A percentile compares a stretch with the other conserved stretches of the same genome.
phyloP scores from a whole-genome alignment of 768 basidiomycete genomes.

The Boletus huronensis region DNA sequence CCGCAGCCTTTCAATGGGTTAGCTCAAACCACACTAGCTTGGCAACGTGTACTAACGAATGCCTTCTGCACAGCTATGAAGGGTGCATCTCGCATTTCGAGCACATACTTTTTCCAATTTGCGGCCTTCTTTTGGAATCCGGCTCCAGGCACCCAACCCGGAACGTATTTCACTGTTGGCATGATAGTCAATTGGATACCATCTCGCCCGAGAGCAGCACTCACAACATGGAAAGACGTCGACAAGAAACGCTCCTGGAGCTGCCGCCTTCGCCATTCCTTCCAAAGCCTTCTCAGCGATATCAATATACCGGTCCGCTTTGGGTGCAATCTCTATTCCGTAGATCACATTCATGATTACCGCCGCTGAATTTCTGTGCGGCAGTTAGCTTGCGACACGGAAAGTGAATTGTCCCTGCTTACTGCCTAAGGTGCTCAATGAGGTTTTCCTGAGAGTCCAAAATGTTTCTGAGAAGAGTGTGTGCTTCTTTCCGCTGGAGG shows the following conservation, averaged over 20 bases:
- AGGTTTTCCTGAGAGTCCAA: conserved; percentile 42
- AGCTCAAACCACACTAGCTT: neutral
- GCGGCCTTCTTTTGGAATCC: conserved; percentile 48
- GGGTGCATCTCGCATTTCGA: conserved; percentile 48
- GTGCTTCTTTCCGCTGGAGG: conserved; percentile 43
- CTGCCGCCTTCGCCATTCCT: conserved; percentile 47
- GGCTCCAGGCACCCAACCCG: conserved; percentile 51
- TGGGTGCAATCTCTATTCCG: conserved; percentile 43
- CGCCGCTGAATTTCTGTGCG: conserved; percentile 44
- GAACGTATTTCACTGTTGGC: conserved; percentile 48
- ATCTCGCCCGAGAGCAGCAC: conserved; percentile 1
- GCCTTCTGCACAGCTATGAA: conserved; percentile 36
- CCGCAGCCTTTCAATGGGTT: conserved; percentile 14
- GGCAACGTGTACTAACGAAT: conserved; percentile 32
- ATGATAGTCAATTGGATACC: neutral
- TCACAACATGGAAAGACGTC: conserved; percentile 44
- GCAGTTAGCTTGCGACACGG: neutral
- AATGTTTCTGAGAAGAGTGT: conserved; percentile 43
- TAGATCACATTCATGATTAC: conserved; percentile 54
- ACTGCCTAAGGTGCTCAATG: conserved; percentile 50
- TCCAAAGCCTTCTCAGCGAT: conserved; percentile 51
- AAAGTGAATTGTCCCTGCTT: conserved; percentile 14
- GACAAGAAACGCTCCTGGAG: conserved; percentile 53
- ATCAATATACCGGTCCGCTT: conserved; percentile 45
- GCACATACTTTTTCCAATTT: conserved; percentile 46